phyloP scores from a whole-genome alignment of 2,329 filamentous ascomycete genomes.

The Ophiostoma quercus region DNA sequence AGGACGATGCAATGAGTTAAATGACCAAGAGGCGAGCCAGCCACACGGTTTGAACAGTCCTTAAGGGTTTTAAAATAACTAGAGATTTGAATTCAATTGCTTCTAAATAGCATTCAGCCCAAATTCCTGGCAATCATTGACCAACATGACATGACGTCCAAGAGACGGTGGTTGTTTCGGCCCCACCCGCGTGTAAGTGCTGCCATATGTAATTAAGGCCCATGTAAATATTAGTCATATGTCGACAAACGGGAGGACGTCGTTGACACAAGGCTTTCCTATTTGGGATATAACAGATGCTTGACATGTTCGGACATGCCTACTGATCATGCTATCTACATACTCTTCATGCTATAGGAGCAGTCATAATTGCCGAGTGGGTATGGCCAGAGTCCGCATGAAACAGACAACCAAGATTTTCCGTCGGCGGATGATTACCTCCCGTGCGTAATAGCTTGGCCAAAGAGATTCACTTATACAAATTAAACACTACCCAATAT shows the following conservation, averaged over 20 bases:
- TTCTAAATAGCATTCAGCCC: neutral
- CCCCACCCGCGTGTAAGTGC: neutral
- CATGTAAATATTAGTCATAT: neutral
- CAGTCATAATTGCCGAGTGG: neutral
- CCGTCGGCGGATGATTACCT: neutral
- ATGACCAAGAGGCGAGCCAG: too few relatives aligned
- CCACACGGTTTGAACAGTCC: too few relatives aligned
- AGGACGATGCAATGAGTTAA: too few relatives aligned
- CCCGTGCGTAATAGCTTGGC: neutral
- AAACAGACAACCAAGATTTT: neutral
- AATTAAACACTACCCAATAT: neutral
- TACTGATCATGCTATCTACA: neutral
- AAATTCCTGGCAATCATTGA: neutral
- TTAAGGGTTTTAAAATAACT: too few relatives aligned
- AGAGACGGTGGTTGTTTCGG: neutral
- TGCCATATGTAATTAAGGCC: neutral
- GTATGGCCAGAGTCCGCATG: neutral
- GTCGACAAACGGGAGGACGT: neutral
- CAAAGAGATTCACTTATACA: neutral
- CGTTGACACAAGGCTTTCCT: neutral
- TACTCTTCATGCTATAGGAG: neutral
- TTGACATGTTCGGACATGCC: neutral
- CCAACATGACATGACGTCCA: neutral
- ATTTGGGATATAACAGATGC: neutral
- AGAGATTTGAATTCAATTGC: too few relatives aligned